phyloP scores from a whole-genome alignment of 495 filamentous ascomycete genomes.

The Xylaria grammica region DNA sequence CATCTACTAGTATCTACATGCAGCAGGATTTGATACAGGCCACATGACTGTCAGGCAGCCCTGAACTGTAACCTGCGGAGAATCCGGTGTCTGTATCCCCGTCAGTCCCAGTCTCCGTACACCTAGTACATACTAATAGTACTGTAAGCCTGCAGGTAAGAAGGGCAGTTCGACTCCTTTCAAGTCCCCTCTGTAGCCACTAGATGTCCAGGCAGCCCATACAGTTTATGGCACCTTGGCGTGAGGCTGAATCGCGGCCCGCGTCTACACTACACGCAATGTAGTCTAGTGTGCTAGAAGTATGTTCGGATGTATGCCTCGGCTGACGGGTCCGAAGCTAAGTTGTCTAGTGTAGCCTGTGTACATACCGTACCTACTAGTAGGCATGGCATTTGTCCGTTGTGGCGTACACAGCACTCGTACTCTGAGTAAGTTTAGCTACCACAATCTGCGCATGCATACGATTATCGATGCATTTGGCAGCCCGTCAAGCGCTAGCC shows the following conservation, averaged over 20 bases:
- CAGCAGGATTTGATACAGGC: constrained; percentile 19
- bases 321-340: constrained; percentile 14
- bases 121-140: too few relatives aligned
- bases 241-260: constrained; percentile 22
- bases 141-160: constrained; percentile 11
- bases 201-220: not conserved
- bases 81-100: not conserved
- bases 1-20: not conserved
- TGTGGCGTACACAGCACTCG: too few relatives aligned
- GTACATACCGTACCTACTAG: too few relatives aligned
- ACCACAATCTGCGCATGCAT: constrained; percentile 12
- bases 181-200: not conserved
- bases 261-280: constrained; percentile 4
- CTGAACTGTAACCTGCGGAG: constrained; percentile 24
- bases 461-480: constrained; percentile 2
- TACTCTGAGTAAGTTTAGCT: constrained; percentile 6
- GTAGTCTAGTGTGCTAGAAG: not conserved
- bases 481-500: not conserved
- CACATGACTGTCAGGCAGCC: constrained; percentile 20
- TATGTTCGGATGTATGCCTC: constrained; percentile 5
- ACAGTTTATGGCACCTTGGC: not conserved
- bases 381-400: not conserved
- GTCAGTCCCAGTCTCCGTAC: too few relatives aligned
- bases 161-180: constrained; percentile 13
- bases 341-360: too few relatives aligned